phyloP scores from a whole-genome alignment of 2,329 filamentous ascomycete genomes.

The Colletotrichum sp. region DNA sequence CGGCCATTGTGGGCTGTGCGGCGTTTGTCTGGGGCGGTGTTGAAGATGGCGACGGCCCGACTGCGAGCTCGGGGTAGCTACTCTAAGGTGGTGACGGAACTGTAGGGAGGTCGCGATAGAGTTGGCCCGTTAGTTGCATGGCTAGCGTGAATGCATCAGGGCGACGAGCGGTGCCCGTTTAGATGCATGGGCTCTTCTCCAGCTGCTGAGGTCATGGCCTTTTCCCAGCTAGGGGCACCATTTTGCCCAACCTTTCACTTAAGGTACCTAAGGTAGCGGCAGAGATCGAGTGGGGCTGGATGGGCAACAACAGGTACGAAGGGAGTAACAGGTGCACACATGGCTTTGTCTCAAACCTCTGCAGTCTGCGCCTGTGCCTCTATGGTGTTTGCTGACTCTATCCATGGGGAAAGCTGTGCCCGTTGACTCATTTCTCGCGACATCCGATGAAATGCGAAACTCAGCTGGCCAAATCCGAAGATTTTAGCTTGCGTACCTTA shows the following conservation, averaged over 20 bases:
- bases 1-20: slow-evolving; percentile 42
- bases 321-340: neutral
- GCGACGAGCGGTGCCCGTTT: neutral
- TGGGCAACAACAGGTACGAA: neutral
- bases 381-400: neutral
- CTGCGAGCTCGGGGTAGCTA: neutral
- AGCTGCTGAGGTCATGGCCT: slow-evolving; percentile 9
- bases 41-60: neutral
- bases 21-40: neutral
- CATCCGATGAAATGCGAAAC: neutral
- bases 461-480: neutral
- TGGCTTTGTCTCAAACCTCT: slow-evolving; percentile 5
- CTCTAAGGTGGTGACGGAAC: neutral
- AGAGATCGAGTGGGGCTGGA: slow-evolving; percentile 3
- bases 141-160: neutral
- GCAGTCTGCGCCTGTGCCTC: neutral
- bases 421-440: neutral
- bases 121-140: slow-evolving; percentile 12
- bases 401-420: neutral
- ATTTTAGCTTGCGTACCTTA: neutral
- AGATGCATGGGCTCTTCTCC: neutral
- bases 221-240: neutral
- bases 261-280: neutral
- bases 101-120: slow-evolving; percentile 6
- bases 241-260: neutral